These are phyloP conservation scores for Leucocoprinus birnbaumii DNA, from an alignment of 768 basidiomycete species.

Conservation along the genomic window DNA sequence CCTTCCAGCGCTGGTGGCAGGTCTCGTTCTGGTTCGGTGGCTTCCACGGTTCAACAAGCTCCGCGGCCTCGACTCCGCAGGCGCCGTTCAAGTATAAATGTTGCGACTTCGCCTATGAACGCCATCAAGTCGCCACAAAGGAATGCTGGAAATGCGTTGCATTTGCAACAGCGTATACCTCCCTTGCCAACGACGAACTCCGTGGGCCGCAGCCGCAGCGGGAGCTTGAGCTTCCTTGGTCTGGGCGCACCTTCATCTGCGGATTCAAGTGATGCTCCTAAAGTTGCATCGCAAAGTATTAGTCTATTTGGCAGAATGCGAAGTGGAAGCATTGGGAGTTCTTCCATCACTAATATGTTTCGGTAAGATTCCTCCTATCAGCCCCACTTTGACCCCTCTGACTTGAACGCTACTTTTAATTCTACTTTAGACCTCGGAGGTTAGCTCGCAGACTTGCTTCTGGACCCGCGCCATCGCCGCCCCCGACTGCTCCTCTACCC, in stretches of 20 bases:
- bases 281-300: conserved; percentile 29
- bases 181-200: conserved; percentile 25
- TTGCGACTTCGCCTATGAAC: conserved; percentile 50
- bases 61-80: conserved; percentile 46
- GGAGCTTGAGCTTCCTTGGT: conserved; percentile 33
- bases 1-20: conserved; percentile 14
- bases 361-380: conserved; percentile 15
- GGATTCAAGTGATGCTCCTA: conserved; percentile 16
- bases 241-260: conserved; percentile 10
- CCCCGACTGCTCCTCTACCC: conserved; percentile 38
- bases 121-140: conserved; percentile 57
- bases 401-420: not conserved
- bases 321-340: conserved; percentile 47
- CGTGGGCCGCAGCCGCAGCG: conserved; percentile 37
- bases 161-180: conserved; percentile 43
- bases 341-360: conserved; percentile 6
- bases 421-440: conserved; percentile 34
- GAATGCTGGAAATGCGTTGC: conserved; percentile 46
- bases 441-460: conserved; percentile 31
- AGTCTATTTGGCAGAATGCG: conserved; percentile 51
- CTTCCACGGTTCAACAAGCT: conserved; percentile 15
- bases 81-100: conserved; percentile 61
- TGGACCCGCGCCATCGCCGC: conserved; percentile 31
- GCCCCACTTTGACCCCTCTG: not conserved
- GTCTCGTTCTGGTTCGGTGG: conserved; percentile 16